Conservation (phyloP, 2,329 filamentous ascomycete species). For the Emericellopsis atlantica region DNA sequence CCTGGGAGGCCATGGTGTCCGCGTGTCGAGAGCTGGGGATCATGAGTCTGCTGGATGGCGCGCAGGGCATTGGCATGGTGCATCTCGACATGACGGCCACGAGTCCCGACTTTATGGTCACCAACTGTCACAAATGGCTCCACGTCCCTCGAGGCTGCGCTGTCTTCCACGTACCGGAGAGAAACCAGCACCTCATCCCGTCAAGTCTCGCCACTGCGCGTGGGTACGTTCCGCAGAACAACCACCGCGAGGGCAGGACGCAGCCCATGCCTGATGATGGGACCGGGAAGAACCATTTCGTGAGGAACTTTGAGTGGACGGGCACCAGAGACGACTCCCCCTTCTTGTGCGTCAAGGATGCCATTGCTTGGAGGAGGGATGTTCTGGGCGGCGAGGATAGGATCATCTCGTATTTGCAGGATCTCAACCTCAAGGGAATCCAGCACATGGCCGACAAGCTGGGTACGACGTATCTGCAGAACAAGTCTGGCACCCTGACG, state of each 20-base stretch:
- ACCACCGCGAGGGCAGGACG: slow-evolving; percentile 8
- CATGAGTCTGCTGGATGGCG: slow-evolving; percentile 68
- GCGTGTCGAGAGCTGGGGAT: slow-evolving; percentile 56
- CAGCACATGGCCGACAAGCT: slow-evolving; percentile 46
- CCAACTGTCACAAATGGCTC: slow-evolving; percentile 89
- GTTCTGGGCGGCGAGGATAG: slow-evolving; percentile 61
- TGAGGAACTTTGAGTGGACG: slow-evolving; percentile 61
- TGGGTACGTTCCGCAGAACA: slow-evolving; percentile 47
- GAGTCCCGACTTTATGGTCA: slow-evolving; percentile 76
- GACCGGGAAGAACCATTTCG: slow-evolving; percentile 48
- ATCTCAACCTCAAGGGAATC: slow-evolving; percentile 52
- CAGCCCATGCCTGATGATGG: slow-evolving; percentile 25
- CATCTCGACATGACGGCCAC: slow-evolving; percentile 51
- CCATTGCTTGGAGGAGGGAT: slow-evolving; percentile 56
- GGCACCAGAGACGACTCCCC: slow-evolving; percentile 64
- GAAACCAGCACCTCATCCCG: slow-evolving; percentile 65
- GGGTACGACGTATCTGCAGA: slow-evolving; percentile 62
- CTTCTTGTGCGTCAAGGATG: slow-evolving; percentile 59
- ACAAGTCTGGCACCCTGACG: slow-evolving; percentile 45
- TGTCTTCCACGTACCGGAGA: slow-evolving; percentile 62
- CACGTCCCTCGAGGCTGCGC: slow-evolving; percentile 69
- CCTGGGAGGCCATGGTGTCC: slow-evolving; percentile 55
- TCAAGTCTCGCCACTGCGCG: slow-evolving; percentile 71
- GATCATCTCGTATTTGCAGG: slow-evolving; percentile 51
- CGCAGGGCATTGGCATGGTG: slow-evolving; percentile 75